These are phyloP conservation scores for Calocybe gambosa DNA, from an alignment of 1,284 basidiomycete genomes.

Conservation along the genomic window DNA sequence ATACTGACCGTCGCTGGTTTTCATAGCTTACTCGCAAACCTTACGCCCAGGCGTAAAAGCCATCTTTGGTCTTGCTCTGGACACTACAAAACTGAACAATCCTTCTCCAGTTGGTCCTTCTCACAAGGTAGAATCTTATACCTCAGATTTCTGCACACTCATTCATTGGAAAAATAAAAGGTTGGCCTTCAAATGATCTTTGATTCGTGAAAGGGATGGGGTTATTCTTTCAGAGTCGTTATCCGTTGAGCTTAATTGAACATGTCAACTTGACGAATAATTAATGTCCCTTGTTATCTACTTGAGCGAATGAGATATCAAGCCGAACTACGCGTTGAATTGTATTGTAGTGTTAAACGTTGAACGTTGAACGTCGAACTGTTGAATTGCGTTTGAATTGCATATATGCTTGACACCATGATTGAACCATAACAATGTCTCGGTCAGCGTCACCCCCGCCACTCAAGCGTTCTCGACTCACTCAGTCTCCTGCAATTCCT, in stretches of 20 bases:
- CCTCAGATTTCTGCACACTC: neutral
- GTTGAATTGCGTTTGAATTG: neutral
- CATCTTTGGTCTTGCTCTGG: slow-evolving; percentile 87
- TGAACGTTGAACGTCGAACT: neutral
- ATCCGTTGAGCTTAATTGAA: slow-evolving; percentile 22
- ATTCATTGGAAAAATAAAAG: slow-evolving; percentile 23
- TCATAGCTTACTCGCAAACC: slow-evolving; percentile 79
- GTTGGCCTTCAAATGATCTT: slow-evolving; percentile 72
- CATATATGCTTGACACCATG: slow-evolving; percentile 1
- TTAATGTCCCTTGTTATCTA: neutral
- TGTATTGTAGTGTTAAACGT: neutral
- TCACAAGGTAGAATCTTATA: slow-evolving; percentile 52
- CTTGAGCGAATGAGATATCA: neutral
- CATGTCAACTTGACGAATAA: neutral
- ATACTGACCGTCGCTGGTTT: slow-evolving; percentile 3
- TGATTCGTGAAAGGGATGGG: slow-evolving; percentile 50
- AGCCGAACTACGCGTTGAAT: too few species aligned
- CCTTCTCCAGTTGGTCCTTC: slow-evolving; percentile 52
- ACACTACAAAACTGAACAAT: slow-evolving; percentile 85
- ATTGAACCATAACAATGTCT: slow-evolving; percentile 13
- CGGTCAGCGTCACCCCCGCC: slow-evolving; percentile 27
- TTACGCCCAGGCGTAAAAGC: slow-evolving; percentile 96
- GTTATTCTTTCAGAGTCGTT: slow-evolving; percentile 26
- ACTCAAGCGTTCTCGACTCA: slow-evolving; percentile 27
- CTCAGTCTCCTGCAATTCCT: slow-evolving; percentile 14